These are phyloP conservation scores for Rhododendron griersonianum DNA, from an alignment of 148 eudicot species.

Conservation along the genomic window DNA sequence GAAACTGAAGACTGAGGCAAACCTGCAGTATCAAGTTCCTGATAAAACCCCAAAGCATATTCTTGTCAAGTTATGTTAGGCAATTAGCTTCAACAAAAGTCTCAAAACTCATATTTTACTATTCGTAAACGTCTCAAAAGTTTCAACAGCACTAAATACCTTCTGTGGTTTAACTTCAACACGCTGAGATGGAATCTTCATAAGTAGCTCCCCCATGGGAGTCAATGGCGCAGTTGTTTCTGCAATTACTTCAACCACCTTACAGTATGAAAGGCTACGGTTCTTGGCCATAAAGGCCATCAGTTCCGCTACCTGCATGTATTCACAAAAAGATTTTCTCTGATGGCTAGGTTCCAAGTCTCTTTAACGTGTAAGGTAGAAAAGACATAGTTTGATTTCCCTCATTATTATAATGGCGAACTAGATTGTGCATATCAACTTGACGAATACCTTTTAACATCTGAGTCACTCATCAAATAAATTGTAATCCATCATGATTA, in stretches of 20 bases:
- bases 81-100: neutral
- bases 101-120: neutral
- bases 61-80: neutral
- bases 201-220: constrained; percentile 69
- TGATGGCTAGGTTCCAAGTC: neutral
- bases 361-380: neutral
- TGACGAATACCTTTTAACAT: neutral
- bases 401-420: neutral
- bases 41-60: constrained; percentile 8
- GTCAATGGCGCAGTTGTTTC: constrained; percentile 83
- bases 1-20: constrained; percentile 21
- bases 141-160: constrained; percentile 15
- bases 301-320: constrained; percentile 79
- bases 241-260: constrained; percentile 82
- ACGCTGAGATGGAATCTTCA: constrained; percentile 63
- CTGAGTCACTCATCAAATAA: neutral
- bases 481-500: neutral
- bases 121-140: neutral
- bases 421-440: neutral
- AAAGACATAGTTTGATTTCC: neutral
- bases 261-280: constrained; percentile 64
- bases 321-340: neutral
- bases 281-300: constrained; percentile 76
- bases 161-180: constrained; percentile 28
- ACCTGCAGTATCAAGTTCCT: constrained; percentile 31